Evolutionary conservation across 139 green algal species (phyloP).

Genomic region (Dunaliella primolecta): DNA sequence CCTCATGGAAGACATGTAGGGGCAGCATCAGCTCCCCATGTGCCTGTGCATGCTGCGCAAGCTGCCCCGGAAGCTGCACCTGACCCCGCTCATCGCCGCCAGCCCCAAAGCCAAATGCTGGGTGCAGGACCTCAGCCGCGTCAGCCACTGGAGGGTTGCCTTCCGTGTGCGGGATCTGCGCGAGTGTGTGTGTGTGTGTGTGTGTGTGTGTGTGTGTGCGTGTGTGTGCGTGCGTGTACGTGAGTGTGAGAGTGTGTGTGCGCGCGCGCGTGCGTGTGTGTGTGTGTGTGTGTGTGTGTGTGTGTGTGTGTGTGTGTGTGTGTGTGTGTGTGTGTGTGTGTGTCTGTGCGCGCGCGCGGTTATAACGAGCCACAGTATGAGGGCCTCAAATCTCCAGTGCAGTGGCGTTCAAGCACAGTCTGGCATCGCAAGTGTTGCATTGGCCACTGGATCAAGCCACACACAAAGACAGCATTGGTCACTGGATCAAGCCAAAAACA

Average conservation of each 20-base stretch:
- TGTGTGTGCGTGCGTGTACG: background rate
- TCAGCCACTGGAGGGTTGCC: background rate
- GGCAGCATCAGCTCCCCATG: background rate
- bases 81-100: too few relatives aligned
- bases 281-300: background rate
- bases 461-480: background rate
- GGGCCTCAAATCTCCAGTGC: background rate
- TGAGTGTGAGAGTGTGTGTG: background rate
- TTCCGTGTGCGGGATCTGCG: background rate
- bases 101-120: too few relatives aligned
- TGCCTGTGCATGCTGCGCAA: background rate
- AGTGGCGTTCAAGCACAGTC: background rate
- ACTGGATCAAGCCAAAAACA: too few relatives aligned
- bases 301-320: background rate
- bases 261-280: background rate
- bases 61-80: background rate
- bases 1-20: background rate
- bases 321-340: background rate
- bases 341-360: background rate
- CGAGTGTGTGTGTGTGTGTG: background rate
- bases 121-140: background rate
- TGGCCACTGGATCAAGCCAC: background rate
- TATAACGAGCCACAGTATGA: background rate
- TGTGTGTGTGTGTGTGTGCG: background rate
- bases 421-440: too few relatives aligned